phyloP scores from a whole-genome alignment of 78 protist species.

The Dictyostelium purpureum region DNA sequence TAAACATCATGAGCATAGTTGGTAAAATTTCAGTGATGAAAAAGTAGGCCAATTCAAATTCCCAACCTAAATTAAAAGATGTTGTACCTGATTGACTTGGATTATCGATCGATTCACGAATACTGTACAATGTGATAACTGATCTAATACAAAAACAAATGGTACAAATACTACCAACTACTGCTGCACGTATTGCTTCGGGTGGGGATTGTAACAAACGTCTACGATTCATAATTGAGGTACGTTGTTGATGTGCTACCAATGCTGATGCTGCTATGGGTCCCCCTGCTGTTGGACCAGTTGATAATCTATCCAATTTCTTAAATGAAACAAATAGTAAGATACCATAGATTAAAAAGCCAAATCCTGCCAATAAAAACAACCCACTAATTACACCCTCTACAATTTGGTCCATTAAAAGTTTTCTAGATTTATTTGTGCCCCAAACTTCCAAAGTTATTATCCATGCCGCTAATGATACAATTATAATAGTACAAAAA shows the following conservation, averaged over 20 bases:
- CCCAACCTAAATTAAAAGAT: slow-evolving; percentile 31
- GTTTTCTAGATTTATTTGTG: background rate
- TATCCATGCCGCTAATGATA: slow-evolving; percentile 7
- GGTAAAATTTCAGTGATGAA: slow-evolving; percentile 62
- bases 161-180: slow-evolving; percentile 63
- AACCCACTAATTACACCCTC: slow-evolving; percentile 29
- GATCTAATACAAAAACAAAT: slow-evolving; percentile 56
- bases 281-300: background rate
- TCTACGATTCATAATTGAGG: background rate
- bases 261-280: background rate
- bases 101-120: slow-evolving; percentile 4
- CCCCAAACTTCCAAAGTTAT: slow-evolving; percentile 29
- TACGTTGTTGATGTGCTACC: background rate
- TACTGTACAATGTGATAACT: slow-evolving; percentile 51
- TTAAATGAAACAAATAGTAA: slow-evolving; percentile 29
- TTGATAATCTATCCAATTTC: background rate
- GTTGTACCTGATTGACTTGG: background rate
- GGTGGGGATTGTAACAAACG: slow-evolving; percentile 27
- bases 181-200: slow-evolving; percentile 62
- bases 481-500: background rate
- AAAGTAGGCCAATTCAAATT: slow-evolving; percentile 32
- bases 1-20: slow-evolving; percentile 45
- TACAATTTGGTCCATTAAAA: background rate
- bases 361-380: slow-evolving; percentile 51
- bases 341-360: slow-evolving; percentile 60